A percentile compares a stretch with the other conserved stretches of the same genome.
These are phyloP conservation scores for Sechiopsis laciniata DNA, from an alignment of 306 rosid genomes.

Conservation along the genomic window DNA sequence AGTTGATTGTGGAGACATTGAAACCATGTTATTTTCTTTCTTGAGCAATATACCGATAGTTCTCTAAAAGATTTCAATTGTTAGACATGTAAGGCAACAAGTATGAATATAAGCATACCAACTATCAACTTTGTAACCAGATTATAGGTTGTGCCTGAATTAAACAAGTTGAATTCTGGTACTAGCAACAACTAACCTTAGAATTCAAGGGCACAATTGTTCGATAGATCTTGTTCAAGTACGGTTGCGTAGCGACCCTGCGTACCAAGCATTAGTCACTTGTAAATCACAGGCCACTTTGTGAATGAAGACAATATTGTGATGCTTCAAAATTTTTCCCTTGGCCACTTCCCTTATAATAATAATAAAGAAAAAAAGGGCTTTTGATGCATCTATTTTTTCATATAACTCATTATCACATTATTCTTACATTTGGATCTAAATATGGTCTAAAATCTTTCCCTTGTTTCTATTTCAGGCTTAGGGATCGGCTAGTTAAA, in stretches of 20 bases:
- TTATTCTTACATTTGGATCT: background rate
- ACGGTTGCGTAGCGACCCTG: no score
- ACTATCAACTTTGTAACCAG: background rate
- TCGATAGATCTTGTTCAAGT: no score
- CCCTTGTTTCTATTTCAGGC: constrained; percentile 44
- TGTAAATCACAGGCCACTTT: background rate
- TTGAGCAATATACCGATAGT: background rate
- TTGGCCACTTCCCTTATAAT: no score
- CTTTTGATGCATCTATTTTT: background rate
- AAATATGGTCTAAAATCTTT: constrained; percentile 10
- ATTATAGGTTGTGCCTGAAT: constrained; percentile 7
- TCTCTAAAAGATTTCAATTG: background rate
- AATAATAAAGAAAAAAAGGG: background rate
- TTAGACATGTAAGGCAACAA: background rate
- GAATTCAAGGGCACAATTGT: no score
- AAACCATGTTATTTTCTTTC: background rate
- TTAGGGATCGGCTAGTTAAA: constrained; percentile 90
- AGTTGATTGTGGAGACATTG: constrained; percentile 5
- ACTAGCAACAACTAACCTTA: background rate
- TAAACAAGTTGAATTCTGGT: constrained; percentile 3
- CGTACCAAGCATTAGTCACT: background rate
- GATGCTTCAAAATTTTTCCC: no score
- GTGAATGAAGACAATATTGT: background rate
- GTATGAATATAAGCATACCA: constrained; percentile 4
- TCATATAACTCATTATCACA: background rate